Evolutionary conservation across 2,329 filamentous ascomycete species (phyloP).

Genomic region (Arthrocladium fulminans): DNA sequence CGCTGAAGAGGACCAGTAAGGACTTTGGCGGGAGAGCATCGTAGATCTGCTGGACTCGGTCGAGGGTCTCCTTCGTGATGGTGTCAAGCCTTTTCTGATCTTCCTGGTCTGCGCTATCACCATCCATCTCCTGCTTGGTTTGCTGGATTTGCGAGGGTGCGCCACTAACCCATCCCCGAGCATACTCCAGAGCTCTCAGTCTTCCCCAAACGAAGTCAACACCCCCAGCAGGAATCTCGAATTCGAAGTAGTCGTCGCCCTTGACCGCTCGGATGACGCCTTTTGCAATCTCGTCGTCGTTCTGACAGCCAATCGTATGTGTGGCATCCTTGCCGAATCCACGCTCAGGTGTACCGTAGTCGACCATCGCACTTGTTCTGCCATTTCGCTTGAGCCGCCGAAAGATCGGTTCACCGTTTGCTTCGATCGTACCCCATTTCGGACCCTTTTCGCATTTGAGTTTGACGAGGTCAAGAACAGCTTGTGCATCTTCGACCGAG

Average conservation of each 20-base stretch:
- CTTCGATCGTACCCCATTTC: constrained; percentile 71
- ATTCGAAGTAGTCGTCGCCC: constrained; percentile 30
- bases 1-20: constrained; percentile 54
- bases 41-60: constrained; percentile 45
- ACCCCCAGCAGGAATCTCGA: constrained; percentile 39
- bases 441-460: constrained; percentile 93
- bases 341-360: constrained; percentile 73
- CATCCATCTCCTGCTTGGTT: constrained; percentile 37
- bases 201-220: constrained; percentile 57
- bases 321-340: constrained; percentile 51
- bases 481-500: constrained; percentile 82
- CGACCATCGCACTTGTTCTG: constrained; percentile 55
- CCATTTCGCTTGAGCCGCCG: constrained; percentile 59
- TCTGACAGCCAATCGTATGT: constrained; percentile 47
- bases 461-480: constrained; percentile 86
- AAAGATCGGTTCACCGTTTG: constrained; percentile 80
- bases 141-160: constrained; percentile 32
- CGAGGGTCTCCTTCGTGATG: constrained; percentile 43
- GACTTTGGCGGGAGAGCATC: constrained; percentile 45
- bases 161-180: constrained; percentile 44
- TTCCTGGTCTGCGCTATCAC: constrained; percentile 16
- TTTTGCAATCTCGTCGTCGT: constrained; percentile 49
- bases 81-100: constrained; percentile 30
- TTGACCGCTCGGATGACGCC: constrained; percentile 46
- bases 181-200: constrained; percentile 51